Evolutionary conservation across 371 early-diverging fungal species (phyloP), one percentile per base, ranked within the genome.

Genomic region (Apophysomyces ossiformis): DNA sequence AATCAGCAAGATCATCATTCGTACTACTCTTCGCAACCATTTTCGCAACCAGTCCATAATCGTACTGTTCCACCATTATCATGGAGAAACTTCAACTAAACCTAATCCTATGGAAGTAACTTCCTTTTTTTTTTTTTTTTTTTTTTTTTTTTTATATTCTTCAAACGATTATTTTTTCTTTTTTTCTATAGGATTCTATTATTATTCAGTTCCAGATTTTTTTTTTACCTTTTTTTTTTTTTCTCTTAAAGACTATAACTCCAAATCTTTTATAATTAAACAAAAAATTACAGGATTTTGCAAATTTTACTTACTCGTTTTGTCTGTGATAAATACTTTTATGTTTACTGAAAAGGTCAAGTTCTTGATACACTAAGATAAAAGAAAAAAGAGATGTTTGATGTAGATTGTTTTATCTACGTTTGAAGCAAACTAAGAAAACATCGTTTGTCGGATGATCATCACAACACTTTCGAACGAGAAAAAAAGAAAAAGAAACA

Each of bases 121-220:
- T 41, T 41, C 13, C 13, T 41, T 41, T 41, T 13, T 41, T 41
- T 41, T 41, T 41, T 41, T 41, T 41, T 41, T 41, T 41, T 41
- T 41, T 41, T 41, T 41, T 46, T 47, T 46, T 37, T 32, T 37
- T 63, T 63, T 37, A 15, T 37, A 50, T 63, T 15, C 50, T 36
- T 21, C 26, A 45, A 45, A 45, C 1, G 16, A 13, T 6, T 13
- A 5, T 45, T 45, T 45, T 45, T 1, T 45, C 15, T 45, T 1
- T 18, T 45, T 45, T 45, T 13, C 13, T 45, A 13, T 45, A 26
- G 32, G 32, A 2, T 26, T 26, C 32, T 26, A 26, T 26, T 26
- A 26, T 45, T 13, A 7, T 13, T 21, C 16, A 15, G 11, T 47
- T 47, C 21, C 54, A 26, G 32, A 26, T 11, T 21, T 50, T 11